Conservation (phyloP, 2,329 filamentous ascomycete genomes). For the Talaromyces sp. region DNA sequence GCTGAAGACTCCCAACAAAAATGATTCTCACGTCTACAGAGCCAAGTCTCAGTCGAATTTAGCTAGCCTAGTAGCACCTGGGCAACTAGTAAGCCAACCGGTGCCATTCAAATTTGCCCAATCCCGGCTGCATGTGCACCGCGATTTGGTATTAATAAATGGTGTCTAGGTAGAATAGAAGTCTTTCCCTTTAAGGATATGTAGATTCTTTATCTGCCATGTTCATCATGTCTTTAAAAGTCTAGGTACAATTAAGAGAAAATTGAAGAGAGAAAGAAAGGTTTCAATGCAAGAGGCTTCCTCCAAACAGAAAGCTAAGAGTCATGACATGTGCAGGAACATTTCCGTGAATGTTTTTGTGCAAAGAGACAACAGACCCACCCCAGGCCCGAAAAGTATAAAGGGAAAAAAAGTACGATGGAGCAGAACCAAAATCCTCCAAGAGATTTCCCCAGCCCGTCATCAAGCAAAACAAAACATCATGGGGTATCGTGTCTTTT, state of each 20-base stretch:
- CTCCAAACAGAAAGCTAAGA: background rate
- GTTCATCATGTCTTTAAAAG: conserved; percentile 3
- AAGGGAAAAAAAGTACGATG: background rate
- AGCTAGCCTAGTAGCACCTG: no score
- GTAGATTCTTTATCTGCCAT: conserved; percentile 1
- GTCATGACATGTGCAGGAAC: conserved; percentile 7
- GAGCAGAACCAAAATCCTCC: background rate
- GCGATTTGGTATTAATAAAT: no score
- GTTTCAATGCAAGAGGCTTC: background rate
- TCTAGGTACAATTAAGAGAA: conserved; percentile 4
- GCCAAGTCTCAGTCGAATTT: no score
- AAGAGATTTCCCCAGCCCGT: background rate
- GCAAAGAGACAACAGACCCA: conserved; percentile 3
- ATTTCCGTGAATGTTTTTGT: conserved; percentile 6
- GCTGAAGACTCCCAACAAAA: no score
- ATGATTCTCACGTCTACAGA: no score
- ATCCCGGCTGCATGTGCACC: no score
- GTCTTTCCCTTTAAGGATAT: no score
- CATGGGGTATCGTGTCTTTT: conserved; percentile 31
- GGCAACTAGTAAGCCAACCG: no score
- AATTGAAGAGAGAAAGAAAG: background rate
- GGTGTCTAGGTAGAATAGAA: no score
- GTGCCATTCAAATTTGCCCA: no score
- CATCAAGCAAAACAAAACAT: conserved; percentile 27
- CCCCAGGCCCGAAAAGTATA: background rate